These are phyloP conservation scores for Globisporangium barbulae DNA, from an alignment of 352 stramenopile genomes.

Conservation along the genomic window DNA sequence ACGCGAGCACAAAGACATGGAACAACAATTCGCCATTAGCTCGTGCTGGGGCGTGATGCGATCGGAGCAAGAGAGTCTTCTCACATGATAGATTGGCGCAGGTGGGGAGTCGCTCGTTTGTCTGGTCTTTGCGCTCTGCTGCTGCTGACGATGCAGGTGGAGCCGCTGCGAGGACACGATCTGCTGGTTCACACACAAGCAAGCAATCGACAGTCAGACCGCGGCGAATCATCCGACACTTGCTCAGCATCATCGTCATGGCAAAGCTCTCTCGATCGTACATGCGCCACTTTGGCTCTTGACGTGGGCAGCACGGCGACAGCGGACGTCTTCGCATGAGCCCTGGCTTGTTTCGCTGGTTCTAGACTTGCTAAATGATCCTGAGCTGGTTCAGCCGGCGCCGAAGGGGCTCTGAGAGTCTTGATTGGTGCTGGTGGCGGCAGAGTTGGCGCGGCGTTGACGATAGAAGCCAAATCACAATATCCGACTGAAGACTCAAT, in stretches of 20 bases:
- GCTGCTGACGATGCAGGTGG: conserved; percentile 13
- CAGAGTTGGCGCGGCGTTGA: background rate
- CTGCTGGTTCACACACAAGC: background rate
- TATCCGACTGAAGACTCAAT: background rate
- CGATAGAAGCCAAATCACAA: background rate
- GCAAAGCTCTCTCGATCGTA: background rate
- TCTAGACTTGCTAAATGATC: background rate
- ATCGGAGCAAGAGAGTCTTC: background rate
- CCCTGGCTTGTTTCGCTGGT: background rate
- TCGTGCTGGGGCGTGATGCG: background rate
- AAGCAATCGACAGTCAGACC: background rate
- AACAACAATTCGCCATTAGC: background rate
- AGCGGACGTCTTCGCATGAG: background rate
- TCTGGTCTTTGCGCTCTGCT: background rate
- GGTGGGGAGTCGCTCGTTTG: background rate
- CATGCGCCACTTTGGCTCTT: conserved; percentile 13
- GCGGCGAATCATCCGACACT: background rate
- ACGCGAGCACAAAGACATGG: background rate
- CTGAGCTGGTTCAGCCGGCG: background rate
- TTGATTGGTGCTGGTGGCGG: conserved; percentile 11
- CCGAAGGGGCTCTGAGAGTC: background rate
- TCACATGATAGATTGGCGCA: conserved; percentile 3
- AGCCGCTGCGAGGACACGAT: conserved; percentile 9
- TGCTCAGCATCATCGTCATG: background rate
- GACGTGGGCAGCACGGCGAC: conserved; percentile 7